phyloP scores from a whole-genome alignment of 2,329 filamentous ascomycete genomes.

The Hypomyces perniciosus region DNA sequence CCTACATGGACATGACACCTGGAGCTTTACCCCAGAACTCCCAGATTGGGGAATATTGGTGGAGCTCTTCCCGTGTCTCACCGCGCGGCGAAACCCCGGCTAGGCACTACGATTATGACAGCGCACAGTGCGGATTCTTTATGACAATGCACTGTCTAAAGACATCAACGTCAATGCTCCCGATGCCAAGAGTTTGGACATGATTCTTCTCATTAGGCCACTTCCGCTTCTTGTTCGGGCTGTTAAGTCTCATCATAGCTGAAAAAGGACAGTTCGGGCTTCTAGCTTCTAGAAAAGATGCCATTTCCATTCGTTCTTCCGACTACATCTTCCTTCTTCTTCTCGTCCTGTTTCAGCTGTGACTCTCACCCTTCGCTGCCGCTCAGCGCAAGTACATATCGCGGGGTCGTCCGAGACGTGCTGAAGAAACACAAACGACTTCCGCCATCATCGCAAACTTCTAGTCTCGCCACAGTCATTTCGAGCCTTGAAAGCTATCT shows the following conservation, averaged over 20 bases:
- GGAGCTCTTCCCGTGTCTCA: conserved; percentile 11
- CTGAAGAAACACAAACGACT: conserved; percentile 88
- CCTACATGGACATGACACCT: conserved; percentile 8
- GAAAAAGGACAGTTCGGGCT: neutral
- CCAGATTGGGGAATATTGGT: conserved; percentile 15
- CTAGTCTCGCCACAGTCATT: conserved; percentile 65
- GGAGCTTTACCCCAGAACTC: conserved; percentile 4
- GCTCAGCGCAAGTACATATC: conserved; percentile 72
- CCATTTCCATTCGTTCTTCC: conserved; percentile 84
- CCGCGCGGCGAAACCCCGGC: conserved; percentile 17
- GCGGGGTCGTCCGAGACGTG: conserved; percentile 73
- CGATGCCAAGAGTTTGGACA: conserved; percentile 6
- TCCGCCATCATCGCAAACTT: conserved; percentile 61
- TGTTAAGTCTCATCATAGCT: neutral
- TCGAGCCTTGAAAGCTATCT: conserved; percentile 70
- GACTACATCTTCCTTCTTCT: conserved; percentile 81
- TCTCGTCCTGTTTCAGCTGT: conserved; percentile 70
- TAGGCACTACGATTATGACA: conserved; percentile 7
- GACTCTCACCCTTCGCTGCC: conserved; percentile 85
- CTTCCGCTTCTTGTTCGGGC: neutral
- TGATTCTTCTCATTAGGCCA: neutral
- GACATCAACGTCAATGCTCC: neutral
- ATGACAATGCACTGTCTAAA: too few relatives aligned
- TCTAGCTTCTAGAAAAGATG: conserved; percentile 47
- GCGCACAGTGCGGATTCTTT: neutral